Evolutionary conservation across 2,329 filamentous ascomycete genomes (phyloP).

Genomic region (Ophiostoma tasmaniense): DNA sequence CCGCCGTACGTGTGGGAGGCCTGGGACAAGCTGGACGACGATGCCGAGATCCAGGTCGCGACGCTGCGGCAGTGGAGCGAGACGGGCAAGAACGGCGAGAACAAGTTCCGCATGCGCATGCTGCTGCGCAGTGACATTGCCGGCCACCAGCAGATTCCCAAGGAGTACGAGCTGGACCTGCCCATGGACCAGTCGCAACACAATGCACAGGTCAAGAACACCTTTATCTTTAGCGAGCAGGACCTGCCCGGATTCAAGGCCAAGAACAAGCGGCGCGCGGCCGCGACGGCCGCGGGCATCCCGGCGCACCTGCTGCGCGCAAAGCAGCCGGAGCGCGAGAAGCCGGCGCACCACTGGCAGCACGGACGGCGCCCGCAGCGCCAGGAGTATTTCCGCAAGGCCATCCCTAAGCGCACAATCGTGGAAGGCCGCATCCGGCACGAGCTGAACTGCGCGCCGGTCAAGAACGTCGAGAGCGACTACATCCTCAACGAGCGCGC

Average conservation of each 20-base stretch:
- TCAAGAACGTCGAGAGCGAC: slow-evolving; percentile 62
- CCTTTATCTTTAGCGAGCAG: slow-evolving; percentile 88
- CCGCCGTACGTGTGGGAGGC: slow-evolving; percentile 74
- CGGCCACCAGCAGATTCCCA: slow-evolving; percentile 67
- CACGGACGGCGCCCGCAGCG: slow-evolving; percentile 21
- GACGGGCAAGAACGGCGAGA: slow-evolving; percentile 43
- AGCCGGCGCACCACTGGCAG: slow-evolving; percentile 30
- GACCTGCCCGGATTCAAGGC: slow-evolving; percentile 71
- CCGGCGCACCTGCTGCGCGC: slow-evolving; percentile 43
- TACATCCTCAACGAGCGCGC: slow-evolving; percentile 51
- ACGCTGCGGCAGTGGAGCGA: slow-evolving; percentile 57
- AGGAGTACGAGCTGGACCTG: slow-evolving; percentile 76
- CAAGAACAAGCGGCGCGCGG: slow-evolving; percentile 47
- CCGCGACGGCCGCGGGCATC: slow-evolving; percentile 50
- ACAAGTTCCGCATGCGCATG: slow-evolving; percentile 49
- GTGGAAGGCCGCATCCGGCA: slow-evolving; percentile 64
- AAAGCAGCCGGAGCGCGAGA: slow-evolving; percentile 35
- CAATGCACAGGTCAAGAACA: slow-evolving; percentile 61
- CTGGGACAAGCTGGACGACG: slow-evolving; percentile 67
- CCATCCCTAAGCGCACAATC: slow-evolving; percentile 74
- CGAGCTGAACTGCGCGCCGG: slow-evolving; percentile 66
- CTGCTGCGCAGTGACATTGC: slow-evolving; percentile 56
- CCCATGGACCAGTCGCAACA: slow-evolving; percentile 36
- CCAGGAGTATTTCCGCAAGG: slow-evolving; percentile 55
- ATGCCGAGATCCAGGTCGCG: slow-evolving; percentile 74